Evolutionary conservation across 140 eudicot species (phyloP), one percentile per base, ranked within the genome.

Genomic region (Bidens hawaiensis): DNA sequence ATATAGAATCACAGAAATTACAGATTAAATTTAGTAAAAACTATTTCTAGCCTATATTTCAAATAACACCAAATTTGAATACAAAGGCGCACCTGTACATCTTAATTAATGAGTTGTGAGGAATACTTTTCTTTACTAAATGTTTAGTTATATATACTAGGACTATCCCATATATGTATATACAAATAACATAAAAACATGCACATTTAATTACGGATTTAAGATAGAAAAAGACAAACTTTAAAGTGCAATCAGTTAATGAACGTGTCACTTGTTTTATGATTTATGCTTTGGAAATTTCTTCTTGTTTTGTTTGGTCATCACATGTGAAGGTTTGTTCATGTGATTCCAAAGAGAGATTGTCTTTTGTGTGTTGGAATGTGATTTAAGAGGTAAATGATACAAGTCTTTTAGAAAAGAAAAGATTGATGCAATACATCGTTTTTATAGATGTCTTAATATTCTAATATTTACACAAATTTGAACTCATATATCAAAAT

Each of bases 251-350:
- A 49, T 49, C 48, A 49, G 38, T n/a, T 40, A 57, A 67, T 60
- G 74, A 74, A 74, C 69, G 79, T 66, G 78, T 74, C 79, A 49
- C 74, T 66, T 58, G 79, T 66, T 66, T 66, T 67, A 74, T 67
- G 68, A 74, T 66, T 58, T 74, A 58, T 66, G 69, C 69, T 66
- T 74, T 74, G 74, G 79, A 66, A 74, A 74, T 74, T 74, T 74
- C 51, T 42, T 49, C 21, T 74, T 74, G 74, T 74, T 72, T 49
- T 49, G 27, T 27, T 74, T 40, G 58, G 74, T 41, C 43, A 25
- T 74, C 79, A 74, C 79, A 66, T 74, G 79, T 74, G 79, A 74
- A 60, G 67, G 55, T 50, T 72, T 26, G 19, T 57, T 74, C 79
- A 66, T 74, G 74, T 66, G 79, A 74, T 74, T 74, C 74, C 79